Percentiles rank a stretch among this genome's conserved stretches.
Evolutionary conservation across 2,329 filamentous ascomycete species (phyloP).

Genomic region (Penicillium sp.): DNA sequence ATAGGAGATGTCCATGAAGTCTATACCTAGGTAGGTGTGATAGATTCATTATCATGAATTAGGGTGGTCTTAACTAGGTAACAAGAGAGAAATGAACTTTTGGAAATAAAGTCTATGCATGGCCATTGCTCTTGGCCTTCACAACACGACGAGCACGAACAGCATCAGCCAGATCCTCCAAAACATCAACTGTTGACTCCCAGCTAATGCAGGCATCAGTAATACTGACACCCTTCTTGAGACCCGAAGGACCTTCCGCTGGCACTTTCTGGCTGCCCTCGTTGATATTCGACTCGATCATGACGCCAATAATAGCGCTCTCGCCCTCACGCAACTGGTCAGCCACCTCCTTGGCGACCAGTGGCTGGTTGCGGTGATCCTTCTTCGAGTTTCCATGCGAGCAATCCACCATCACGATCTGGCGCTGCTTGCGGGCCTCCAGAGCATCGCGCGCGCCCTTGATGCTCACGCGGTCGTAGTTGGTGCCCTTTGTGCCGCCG

Average conservation of each 20-base stretch:
- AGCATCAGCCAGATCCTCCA: constrained; percentile 81
- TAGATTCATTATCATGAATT: neutral
- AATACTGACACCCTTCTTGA: constrained; percentile 90
- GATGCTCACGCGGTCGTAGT: constrained; percentile 85
- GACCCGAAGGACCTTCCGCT: constrained; percentile 67
- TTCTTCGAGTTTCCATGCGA: constrained; percentile 98
- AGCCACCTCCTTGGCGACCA: constrained; percentile 75
- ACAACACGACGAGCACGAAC: constrained; percentile 68
- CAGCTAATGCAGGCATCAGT: constrained; percentile 95
- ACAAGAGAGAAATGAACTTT: neutral
- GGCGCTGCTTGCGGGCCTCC: constrained; percentile 74
- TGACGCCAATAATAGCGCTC: constrained; percentile 85
- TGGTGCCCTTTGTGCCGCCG: constrained; percentile 86
- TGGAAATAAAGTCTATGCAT: neutral
- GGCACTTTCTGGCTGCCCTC: constrained; percentile 89
- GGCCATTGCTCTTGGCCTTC: constrained; percentile 27
- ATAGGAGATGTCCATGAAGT: too few species aligned
- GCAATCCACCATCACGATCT: constrained; percentile 97
- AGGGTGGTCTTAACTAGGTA: neutral
- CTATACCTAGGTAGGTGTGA: neutral
- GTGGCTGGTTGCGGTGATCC: constrained; percentile 94
- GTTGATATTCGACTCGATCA: constrained; percentile 98
- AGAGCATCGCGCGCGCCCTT: constrained; percentile 73
- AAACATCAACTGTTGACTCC: constrained; percentile 75
- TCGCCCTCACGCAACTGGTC: constrained; percentile 87